phyloP scores from a whole-genome alignment of 73 alveolate species.

The Uronychia binucleata region DNA sequence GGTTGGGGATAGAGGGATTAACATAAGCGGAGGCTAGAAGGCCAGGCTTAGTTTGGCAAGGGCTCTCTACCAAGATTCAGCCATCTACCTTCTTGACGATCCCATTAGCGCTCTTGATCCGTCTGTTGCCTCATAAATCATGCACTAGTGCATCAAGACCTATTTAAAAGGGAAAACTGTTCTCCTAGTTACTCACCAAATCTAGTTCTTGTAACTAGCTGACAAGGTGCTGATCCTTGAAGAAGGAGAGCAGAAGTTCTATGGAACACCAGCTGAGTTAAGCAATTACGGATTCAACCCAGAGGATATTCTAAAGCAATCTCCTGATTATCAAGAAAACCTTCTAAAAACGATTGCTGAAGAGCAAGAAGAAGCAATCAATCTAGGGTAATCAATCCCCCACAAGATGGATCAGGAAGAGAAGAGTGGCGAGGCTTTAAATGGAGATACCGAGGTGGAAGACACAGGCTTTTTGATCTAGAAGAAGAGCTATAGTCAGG shows the following conservation, averaged over 20 bases:
- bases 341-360: no score
- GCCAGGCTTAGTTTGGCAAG: slow-evolving; percentile 87
- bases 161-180: slow-evolving; percentile 63
- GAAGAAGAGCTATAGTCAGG: no score
- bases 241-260: slow-evolving; percentile 16
- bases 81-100: slow-evolving; percentile 79
- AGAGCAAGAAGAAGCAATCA: no score
- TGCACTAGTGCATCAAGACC: slow-evolving; percentile 60
- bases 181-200: slow-evolving; percentile 73
- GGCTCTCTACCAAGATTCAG: slow-evolving; percentile 75
- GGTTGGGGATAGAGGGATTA: slow-evolving; percentile 76
- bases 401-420: no score
- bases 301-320: no score
- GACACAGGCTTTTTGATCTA: no score
- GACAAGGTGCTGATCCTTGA: slow-evolving; percentile 51
- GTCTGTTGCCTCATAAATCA: slow-evolving; percentile 67
- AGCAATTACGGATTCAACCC: no score
- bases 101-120: slow-evolving; percentile 84
- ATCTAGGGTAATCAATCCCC: no score
- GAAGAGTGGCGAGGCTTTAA: no score
- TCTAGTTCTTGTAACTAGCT: slow-evolving; percentile 42
- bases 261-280: slow-evolving; percentile 14
- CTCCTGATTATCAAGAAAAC: no score
- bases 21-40: slow-evolving; percentile 73
- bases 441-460: no score